Percentiles rank a stretch among this genome's conserved stretches.
These are phyloP conservation scores for Rhododendron ferrugineum DNA, from an alignment of 148 eudicot species.

Conservation along the genomic window DNA sequence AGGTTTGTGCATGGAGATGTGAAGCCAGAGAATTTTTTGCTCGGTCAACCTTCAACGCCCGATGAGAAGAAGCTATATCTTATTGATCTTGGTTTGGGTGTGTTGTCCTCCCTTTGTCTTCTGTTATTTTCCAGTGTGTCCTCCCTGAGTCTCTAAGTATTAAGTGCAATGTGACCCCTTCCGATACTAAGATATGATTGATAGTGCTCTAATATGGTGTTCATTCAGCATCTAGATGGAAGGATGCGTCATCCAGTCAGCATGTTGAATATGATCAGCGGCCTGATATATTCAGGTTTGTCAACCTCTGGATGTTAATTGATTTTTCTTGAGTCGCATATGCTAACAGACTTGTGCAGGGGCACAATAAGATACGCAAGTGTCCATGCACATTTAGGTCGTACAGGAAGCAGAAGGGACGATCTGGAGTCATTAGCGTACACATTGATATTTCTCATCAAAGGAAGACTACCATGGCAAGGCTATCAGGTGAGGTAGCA, in stretches of 20 bases:
- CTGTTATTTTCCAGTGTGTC: neutral
- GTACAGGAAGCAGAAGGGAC: conserved; percentile 87
- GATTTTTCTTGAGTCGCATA: neutral
- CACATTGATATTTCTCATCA: conserved; percentile 65
- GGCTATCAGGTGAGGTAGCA: conserved; percentile 69
- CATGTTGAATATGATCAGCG: conserved; percentile 95
- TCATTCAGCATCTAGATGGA: conserved; percentile 82
- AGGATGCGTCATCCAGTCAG: conserved; percentile 67
- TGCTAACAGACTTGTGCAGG: conserved; percentile 32
- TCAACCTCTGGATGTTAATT: conserved; percentile 9
- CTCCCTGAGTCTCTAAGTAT: neutral
- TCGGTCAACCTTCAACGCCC: conserved; percentile 72
- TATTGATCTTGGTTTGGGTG: conserved; percentile 85
- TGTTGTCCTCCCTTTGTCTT: conserved; percentile 1
- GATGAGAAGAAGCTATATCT: conserved; percentile 87
- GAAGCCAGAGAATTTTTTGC: conserved; percentile 85
- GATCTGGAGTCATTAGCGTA: conserved; percentile 83
- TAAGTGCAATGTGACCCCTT: neutral
- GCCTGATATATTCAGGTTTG: conserved; percentile 93
- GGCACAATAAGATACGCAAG: conserved; percentile 95
- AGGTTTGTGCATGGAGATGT: conserved; percentile 95
- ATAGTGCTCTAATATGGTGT: neutral
- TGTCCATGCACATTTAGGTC: conserved; percentile 95
- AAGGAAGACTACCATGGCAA: conserved; percentile 81
- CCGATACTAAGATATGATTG: neutral